phyloP scores from a whole-genome alignment of 2,329 filamentous ascomycete genomes.

The Pseudocercospora vitis region DNA sequence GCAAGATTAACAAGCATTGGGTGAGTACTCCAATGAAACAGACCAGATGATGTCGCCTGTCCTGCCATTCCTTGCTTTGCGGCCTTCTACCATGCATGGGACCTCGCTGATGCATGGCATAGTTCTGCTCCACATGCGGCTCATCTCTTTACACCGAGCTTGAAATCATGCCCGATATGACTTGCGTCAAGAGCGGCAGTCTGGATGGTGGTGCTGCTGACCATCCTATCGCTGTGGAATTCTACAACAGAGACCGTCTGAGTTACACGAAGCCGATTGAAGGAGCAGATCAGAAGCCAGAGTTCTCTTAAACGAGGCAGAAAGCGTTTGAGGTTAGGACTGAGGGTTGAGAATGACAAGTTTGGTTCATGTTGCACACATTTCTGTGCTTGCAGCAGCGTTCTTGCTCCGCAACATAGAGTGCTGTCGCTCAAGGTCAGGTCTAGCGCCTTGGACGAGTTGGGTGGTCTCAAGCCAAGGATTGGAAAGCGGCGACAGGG shows the following conservation, averaged over 20 bases:
- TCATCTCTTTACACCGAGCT: slow-evolving; percentile 54
- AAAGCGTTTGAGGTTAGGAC: too few relatives aligned
- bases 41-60: neutral
- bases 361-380: too few relatives aligned
- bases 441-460: too few relatives aligned
- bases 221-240: slow-evolving; percentile 47
- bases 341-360: too few relatives aligned
- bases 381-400: too few relatives aligned
- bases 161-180: slow-evolving; percentile 54
- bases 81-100: neutral
- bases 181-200: slow-evolving; percentile 53
- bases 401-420: too few relatives aligned
- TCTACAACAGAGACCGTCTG: slow-evolving; percentile 54
- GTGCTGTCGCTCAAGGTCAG: too few relatives aligned
- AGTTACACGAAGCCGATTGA: slow-evolving; percentile 45
- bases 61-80: too few relatives aligned
- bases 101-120: neutral
- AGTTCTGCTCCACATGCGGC: slow-evolving; percentile 56
- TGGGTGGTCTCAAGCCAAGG: too few relatives aligned
- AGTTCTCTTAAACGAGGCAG: slow-evolving; percentile 25
- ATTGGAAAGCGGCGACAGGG: too few relatives aligned
- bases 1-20: slow-evolving; percentile 57
- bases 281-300: slow-evolving; percentile 52
- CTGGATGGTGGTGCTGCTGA: slow-evolving; percentile 52
- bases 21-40: slow-evolving; percentile 5